Evolutionary conservation across 1,139 yeast species (phyloP).

Genomic region (Yamadazyma atmosphaerica): DNA sequence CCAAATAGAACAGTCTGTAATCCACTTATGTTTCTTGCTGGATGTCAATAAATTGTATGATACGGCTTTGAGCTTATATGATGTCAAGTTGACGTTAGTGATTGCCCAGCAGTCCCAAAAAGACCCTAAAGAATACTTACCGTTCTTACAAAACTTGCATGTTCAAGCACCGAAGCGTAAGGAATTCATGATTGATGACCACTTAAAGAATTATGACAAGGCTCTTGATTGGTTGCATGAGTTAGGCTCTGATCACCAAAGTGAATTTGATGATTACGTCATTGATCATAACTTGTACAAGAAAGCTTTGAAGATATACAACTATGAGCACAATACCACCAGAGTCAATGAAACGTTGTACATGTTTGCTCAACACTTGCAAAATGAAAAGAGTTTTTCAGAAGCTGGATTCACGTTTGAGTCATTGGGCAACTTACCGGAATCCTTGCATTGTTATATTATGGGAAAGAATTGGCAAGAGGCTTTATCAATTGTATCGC

Average conservation of each 20-base stretch:
- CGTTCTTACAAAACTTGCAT: constrained; percentile 81
- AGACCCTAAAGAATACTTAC: constrained; percentile 96
- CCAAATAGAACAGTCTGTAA: constrained; percentile 62
- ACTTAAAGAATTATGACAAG: constrained; percentile 62
- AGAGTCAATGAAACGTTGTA: constrained; percentile 57
- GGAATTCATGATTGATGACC: constrained; percentile 76
- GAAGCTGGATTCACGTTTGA: constrained; percentile 85
- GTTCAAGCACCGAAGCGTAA: constrained; percentile 65
- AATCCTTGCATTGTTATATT: constrained; percentile 71
- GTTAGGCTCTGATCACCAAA: constrained; percentile 46
- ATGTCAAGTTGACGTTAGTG: constrained; percentile 73
- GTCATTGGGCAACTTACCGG: constrained; percentile 52
- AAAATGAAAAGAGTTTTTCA: constrained; percentile 51
- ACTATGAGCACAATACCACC: constrained; percentile 44
- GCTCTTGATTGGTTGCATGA: constrained; percentile 70
- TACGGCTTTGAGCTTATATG: constrained; percentile 79
- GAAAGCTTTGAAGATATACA: constrained; percentile 63
- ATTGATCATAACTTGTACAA: constrained; percentile 73
- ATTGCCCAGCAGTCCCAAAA: constrained; percentile 96
- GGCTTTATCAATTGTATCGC: constrained; percentile 63
- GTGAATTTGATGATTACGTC: constrained; percentile 70
- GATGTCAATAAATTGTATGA: constrained; percentile 84
- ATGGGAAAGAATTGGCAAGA: constrained; percentile 81
- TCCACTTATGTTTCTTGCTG: constrained; percentile 86
- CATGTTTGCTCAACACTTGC: constrained; percentile 63